phyloP scores from a whole-genome alignment of 1,284 basidiomycete species.

The Fomitopsis betulina region DNA sequence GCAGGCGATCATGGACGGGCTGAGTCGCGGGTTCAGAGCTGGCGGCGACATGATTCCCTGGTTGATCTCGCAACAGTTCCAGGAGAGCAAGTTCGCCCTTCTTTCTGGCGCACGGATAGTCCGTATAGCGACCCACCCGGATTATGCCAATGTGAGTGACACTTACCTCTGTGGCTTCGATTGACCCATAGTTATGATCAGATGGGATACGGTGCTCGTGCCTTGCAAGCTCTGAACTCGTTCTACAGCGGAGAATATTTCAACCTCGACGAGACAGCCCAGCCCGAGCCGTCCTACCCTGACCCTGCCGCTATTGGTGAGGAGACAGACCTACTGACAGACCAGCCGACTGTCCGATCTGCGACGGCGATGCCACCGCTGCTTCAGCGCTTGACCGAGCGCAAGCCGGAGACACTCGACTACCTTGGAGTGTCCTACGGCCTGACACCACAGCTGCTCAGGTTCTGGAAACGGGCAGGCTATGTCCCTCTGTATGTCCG shows the following conservation, averaged over 20 bases:
- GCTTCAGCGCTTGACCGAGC: constrained; percentile 86
- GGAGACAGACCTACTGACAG: constrained; percentile 60
- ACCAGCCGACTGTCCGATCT: constrained; percentile 73
- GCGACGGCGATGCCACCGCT: constrained; percentile 87
- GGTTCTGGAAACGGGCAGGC: constrained; percentile 95
- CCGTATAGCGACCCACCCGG: constrained; percentile 95
- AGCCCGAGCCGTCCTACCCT: constrained; percentile 56
- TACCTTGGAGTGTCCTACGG: constrained; percentile 98
- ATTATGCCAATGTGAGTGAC: constrained; percentile 76
- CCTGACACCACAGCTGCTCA: constrained; percentile 82
- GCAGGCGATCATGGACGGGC: constrained; percentile 81
- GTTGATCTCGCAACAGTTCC: constrained; percentile 94
- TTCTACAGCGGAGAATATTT: constrained; percentile 95
- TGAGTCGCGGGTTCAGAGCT: constrained; percentile 76
- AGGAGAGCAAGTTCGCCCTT: constrained; percentile 92
- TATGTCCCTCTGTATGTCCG: constrained; percentile 92
- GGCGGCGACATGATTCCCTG: constrained; percentile 99
- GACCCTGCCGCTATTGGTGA: constrained; percentile 56
- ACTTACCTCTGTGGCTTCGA: constrained; percentile 5
- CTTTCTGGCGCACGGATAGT: constrained; percentile 92
- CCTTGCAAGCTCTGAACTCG: constrained; percentile 81
- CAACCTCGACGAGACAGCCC: constrained; percentile 74
- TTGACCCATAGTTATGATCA: constrained; percentile 23
- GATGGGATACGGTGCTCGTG: constrained; percentile 98
- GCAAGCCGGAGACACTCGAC: constrained; percentile 88